A percentile compares a stretch with the other conserved stretches of the same genome.
phyloP scores from a whole-genome alignment of 306 rosid genomes.

The Senna tora region DNA sequence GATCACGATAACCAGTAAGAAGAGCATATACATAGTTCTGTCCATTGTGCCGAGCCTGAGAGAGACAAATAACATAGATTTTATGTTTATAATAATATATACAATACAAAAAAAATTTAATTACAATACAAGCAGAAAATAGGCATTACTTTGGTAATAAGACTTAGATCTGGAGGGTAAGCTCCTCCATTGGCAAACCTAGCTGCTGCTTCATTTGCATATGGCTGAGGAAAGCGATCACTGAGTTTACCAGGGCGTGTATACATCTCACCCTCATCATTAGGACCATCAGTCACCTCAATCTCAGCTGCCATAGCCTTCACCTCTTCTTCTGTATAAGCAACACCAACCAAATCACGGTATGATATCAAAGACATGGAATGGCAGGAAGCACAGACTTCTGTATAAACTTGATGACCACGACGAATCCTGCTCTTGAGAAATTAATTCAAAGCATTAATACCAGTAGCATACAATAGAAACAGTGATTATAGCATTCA shows the following conservation, averaged over 20 bases:
- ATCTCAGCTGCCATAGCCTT: conserved; percentile 99
- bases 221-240: conserved; percentile 94
- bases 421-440: conserved; percentile 88
- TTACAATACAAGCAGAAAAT: conserved; percentile 28
- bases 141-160: conserved; percentile 82
- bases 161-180: conserved; percentile 98
- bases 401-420: conserved; percentile 95
- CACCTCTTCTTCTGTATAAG: conserved; percentile 96
- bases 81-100: background rate
- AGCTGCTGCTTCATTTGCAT: conserved; percentile 94
- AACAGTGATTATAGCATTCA: background rate
- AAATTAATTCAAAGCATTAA: conserved; percentile 32
- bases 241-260: conserved; percentile 98
- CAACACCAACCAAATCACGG: conserved; percentile 99
- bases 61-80: conserved; percentile 30
- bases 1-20: conserved; percentile 89
- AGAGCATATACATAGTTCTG: conserved; percentile 92
- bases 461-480: background rate
- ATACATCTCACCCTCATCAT: conserved; percentile 99
- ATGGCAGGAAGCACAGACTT: conserved; percentile 99
- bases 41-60: conserved; percentile 99
- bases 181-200: conserved; percentile 99
- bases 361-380: conserved; percentile 95
- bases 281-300: conserved; percentile 98
- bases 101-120: conserved; percentile 15